phyloP scores from a whole-genome alignment of 2,329 filamentous ascomycete species.

The Westerdykella sp. region DNA sequence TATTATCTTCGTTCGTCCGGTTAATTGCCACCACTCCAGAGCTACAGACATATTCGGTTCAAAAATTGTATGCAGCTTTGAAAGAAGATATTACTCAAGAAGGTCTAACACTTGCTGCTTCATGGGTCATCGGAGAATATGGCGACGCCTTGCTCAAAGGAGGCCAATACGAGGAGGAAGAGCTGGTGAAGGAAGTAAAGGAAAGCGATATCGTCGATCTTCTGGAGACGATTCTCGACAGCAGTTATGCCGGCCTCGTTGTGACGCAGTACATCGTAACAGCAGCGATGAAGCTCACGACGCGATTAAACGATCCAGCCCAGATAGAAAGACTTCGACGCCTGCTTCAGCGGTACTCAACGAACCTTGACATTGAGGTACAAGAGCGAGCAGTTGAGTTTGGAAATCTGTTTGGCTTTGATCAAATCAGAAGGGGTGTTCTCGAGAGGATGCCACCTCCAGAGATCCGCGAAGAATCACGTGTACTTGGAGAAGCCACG shows the following conservation, averaged over 20 bases:
- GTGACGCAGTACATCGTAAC: constrained; percentile 95
- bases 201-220: constrained; percentile 88
- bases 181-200: constrained; percentile 73
- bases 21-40: constrained; percentile 92
- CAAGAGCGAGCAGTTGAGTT: constrained; percentile 97
- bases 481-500: constrained; percentile 76
- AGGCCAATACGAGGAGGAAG: constrained; percentile 90
- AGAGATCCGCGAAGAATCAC: constrained; percentile 91
- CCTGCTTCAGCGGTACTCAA: constrained; percentile 69
- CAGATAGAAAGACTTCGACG: constrained; percentile 81
- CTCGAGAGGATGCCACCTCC: constrained; percentile 97
- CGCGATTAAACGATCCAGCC: constrained; percentile 72
- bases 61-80: constrained; percentile 84
- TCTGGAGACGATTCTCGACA: constrained; percentile 88
- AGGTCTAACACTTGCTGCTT: constrained; percentile 82
- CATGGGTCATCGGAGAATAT: constrained; percentile 98
- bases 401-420: constrained; percentile 84
- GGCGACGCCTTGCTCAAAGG: constrained; percentile 83
- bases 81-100: constrained; percentile 98
- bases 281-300: constrained; percentile 89
- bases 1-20: constrained; percentile 91
- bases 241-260: constrained; percentile 85
- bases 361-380: constrained; percentile 88
- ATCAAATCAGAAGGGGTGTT: constrained; percentile 80
- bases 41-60: constrained; percentile 90